Evolutionary conservation across 768 basidiomycete species (phyloP), one percentile per base, ranked within the genome.

Genomic region (Suillus spraguei): DNA sequence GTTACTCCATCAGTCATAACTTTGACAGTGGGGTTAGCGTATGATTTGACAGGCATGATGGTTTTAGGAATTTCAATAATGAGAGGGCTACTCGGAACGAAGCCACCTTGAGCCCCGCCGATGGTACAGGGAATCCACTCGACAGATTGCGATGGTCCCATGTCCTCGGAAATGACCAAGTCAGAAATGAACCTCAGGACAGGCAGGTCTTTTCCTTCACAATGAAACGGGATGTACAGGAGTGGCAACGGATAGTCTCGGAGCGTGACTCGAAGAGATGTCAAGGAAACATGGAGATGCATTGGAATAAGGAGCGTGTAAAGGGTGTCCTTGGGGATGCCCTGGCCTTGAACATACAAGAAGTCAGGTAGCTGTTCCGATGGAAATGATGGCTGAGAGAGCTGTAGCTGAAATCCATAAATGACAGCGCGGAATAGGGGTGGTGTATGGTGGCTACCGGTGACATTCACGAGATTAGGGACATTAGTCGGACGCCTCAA

Each of bases 31-130:
- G 95, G 93, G 52, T 84, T 82, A 1, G 92, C 91, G 70, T 96
- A 97, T 9, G 90, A 92, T 77, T 99, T 99, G 69, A 96, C 91
- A 0, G 96, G 91, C 92, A 95, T 97, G 63, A 94, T 89, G 0
- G 95, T 96, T 75, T 96, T 97, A 2, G 95, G 94, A 39, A 97
- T 82, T 47, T 76, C 66, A 46, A 95, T 75, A 32, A 78, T 79
- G 54, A 95, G 82, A 6, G 84, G 80, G 2, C 78, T 74, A 35
- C 84, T 80, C 7, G 82, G 85, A 35, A 78, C 77, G 39, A 82
- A 72, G 36, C 85, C 86, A 35, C 84, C 81, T 60, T 85, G 77
- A 4, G 77, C 72, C n/a, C 83, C 82, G 56, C 90, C 77, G 65
- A 97, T 81, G 5, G 81, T 78, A 68, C 88, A 92, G 17, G 86